phyloP scores from a whole-genome alignment of 768 basidiomycete genomes.

The Leucocoprinus birnbaumii region DNA sequence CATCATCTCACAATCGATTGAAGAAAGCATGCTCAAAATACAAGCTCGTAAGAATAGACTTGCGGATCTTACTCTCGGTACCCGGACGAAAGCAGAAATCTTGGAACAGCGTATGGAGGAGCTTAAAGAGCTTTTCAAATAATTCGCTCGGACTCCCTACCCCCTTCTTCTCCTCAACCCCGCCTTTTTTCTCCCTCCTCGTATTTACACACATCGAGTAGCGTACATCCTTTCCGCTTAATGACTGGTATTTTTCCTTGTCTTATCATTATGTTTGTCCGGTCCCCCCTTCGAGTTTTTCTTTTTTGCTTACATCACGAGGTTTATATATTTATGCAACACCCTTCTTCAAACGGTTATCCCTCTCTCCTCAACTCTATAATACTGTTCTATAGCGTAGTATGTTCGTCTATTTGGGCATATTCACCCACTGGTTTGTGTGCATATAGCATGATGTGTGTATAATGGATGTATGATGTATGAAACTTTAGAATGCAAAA shows the following conservation, averaged over 20 bases:
- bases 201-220: constrained; percentile 23
- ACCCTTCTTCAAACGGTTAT: not conserved
- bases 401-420: constrained; percentile 7
- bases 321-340: not conserved
- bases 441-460: constrained; percentile 9
- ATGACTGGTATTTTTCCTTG: not conserved
- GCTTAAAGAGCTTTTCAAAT: constrained; percentile 65
- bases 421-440: not conserved
- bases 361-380: not conserved
- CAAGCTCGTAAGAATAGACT: constrained; percentile 93
- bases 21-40: constrained; percentile 87
- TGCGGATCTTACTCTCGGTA: constrained; percentile 91
- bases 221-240: constrained; percentile 14
- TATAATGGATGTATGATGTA: constrained; percentile 1
- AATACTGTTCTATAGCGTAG: constrained; percentile 11
- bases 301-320: not conserved
- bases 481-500: constrained; percentile 61
- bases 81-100: constrained; percentile 85
- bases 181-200: constrained; percentile 17
- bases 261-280: constrained; percentile 1
- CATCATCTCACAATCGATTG: constrained; percentile 93
- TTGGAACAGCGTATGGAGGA: constrained; percentile 87
- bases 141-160: constrained; percentile 19
- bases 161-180: constrained; percentile 13
- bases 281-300: not conserved